Base-by-base conservation (phyloP, 176 grass and related monocot genomes). In the Cymbopogon citratus region DNA sequence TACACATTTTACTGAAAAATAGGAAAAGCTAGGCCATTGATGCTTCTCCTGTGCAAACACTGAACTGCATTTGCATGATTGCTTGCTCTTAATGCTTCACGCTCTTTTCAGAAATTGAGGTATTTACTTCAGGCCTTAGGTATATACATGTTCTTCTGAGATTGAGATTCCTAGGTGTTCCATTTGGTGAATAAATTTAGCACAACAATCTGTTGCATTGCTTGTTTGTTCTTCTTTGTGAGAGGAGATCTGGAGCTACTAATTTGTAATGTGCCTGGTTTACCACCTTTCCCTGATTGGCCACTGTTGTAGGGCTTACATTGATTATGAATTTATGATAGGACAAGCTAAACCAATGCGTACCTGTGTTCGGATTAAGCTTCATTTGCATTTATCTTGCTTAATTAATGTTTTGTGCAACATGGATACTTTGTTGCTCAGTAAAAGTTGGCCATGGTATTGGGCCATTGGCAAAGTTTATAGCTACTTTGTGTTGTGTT, bases 131-230 rank as follows among this genome's bases (percentile, higher is more conserved):
- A 54, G 21, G 18, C 7, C 6, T 54, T 54, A 38, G 27, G 2
- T 70, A 33, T 33, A 33, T 21, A 27, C 46, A 54, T 87, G 38
- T 61, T 75, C 38, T 43, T 69, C 62, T 44, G 16, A 9, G 15
- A 75, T 79, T 9, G 39, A 41, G 41, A 31, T 63, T 80, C 31
- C 24, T 80, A 59, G 61, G 4, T 80, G 63, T 79, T 73, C 26
- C 7, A 24, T 3, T 84, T 84, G 69, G 8, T 45, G 38, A 88
- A 88, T 88, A 88, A 88, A 84, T 67, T 24, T 28, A 12, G 49
- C n/a, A 1, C 12, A 52, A 14, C 24, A 56, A 40, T 27, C 25
- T 80, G 39, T 38, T 63, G 9, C 28, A 52, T 25, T 69, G 7
- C 3, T 8, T 2, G 5, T 41, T 4, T 70, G 19, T 54, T 63